Evolutionary conservation across 2,329 filamentous ascomycete genomes (phyloP), one percentile per base, ranked within the genome.

Genomic region (Lachnum nothofagi): DNA sequence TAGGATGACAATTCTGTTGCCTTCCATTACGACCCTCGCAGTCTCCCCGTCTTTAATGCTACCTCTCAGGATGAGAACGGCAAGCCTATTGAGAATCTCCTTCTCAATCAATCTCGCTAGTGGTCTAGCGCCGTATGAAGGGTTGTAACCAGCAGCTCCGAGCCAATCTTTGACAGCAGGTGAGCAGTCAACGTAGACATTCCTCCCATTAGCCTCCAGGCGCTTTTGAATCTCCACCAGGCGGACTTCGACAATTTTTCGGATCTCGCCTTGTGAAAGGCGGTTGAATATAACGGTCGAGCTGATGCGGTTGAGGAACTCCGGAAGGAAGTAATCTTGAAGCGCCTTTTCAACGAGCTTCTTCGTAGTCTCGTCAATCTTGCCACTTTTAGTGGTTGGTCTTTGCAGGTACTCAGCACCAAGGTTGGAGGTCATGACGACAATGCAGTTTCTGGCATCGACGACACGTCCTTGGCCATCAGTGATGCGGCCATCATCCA

Each of bases 271-370:
- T 66, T 83, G 86, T 3, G 88, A 91, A 48, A 98, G 85, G 41
- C 93, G 87, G 77, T 98, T 98, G 81, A 98, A 98, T 72, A 98
- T 96, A 71, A 98, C 91, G 46, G 85, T 88, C 53, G 86, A 93
- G 71, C 82, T 91, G 75, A 98, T 97, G 67, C 93, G 88, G 78
- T 98, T 98, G 58, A 98, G 82, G 77, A 98, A 98, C 65, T 98
- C 93, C 25, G 93, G 93, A 2, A 98, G 76, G 82, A 98, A 98
- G 75, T 95, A 97, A 75, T 89, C 89, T 63, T 91, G 86, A 31
- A 98, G 79, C 4, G 91, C 82, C 45, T 82, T 85, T 85, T 93
- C 94, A 63, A 98, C 91, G 54, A 97, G 76, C 65, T 96, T 91
- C 53, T 80, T 80, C 1, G 91, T 96, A 1, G 86, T 83, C 0